Evolutionary conservation across 495 filamentous ascomycete species (phyloP).

Genomic region (Neurospora pannonica): DNA sequence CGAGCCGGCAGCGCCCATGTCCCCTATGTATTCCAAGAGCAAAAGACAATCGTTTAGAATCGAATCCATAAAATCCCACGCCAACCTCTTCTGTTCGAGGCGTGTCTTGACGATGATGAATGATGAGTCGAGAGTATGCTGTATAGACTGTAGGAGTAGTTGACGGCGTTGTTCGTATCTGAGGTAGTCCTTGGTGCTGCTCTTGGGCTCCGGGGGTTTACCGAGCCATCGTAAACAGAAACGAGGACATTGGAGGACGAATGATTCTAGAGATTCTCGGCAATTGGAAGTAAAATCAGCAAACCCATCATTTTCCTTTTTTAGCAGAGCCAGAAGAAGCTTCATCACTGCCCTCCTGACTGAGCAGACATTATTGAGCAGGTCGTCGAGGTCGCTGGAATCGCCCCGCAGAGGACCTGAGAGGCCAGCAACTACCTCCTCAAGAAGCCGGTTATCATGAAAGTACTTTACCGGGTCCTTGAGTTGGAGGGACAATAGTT

Average conservation of each 20-base stretch:
- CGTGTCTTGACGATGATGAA: conserved; percentile 39
- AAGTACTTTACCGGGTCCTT: conserved; percentile 21
- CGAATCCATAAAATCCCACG: conserved; percentile 44
- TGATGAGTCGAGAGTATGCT: conserved; percentile 47
- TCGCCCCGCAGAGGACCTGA: conserved; percentile 55
- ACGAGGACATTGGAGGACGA: conserved; percentile 42
- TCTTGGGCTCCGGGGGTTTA: conserved; percentile 31
- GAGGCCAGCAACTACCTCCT: conserved; percentile 42
- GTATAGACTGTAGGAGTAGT: conserved; percentile 33
- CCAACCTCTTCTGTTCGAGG: conserved; percentile 25
- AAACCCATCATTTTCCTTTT: conserved; percentile 6
- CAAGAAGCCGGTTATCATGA: conserved; percentile 29
- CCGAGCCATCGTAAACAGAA: conserved; percentile 49
- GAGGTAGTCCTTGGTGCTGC: conserved; percentile 38
- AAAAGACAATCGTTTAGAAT: conserved; percentile 45
- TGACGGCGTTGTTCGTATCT: conserved; percentile 48
- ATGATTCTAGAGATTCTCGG: conserved; percentile 28
- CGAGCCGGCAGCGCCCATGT: conserved; percentile 15
- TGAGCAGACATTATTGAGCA: conserved; percentile 53
- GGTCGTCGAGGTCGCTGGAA: conserved; percentile 55
- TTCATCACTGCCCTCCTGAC: conserved; percentile 52
- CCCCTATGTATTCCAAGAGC: conserved; percentile 40
- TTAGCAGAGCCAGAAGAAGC: conserved; percentile 28
- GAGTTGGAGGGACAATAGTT: conserved; percentile 35
- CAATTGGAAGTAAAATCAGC: background rate